Base-by-base conservation (phyloP, 1,284 basidiomycete genomes). In the Fomitopsis betulina region DNA sequence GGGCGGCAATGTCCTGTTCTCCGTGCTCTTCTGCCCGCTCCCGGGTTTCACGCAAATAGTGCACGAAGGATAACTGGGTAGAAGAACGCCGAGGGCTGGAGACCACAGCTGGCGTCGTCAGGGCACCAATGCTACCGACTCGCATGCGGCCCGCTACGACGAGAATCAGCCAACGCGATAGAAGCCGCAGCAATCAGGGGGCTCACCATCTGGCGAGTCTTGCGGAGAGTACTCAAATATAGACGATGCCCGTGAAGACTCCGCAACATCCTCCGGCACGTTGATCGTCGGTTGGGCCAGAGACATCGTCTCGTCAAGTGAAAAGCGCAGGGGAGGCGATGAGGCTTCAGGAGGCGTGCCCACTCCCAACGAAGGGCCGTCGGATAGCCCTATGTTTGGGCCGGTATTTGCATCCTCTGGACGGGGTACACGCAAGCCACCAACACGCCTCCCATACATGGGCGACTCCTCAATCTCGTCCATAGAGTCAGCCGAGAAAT, bases 211-310 rank as follows among this genome's bases (percentile, higher is more conserved):
- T 12, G 68, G 62, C 23, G 81, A 79, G 40, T 71, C 71, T 2
- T 77, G 67, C 9, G 67, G 64, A 19, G 69, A 71, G 45, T 70
- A 64, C 62, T 78, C 76, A 45, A 82, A 62, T 12, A 78, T 73
- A 6, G 83, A 85, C 0, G 81, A 82, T 9, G 79, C 76, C 39
- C 80, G 71, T 9, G 81, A 84, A 23, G 83, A 85, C 56, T 25
- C 30, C 27, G 79, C 77, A 2, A 89, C 77, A 63, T 91, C 88
- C 66, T 89, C 87, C 0, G 87, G 85, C 13, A 89, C 73, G 30
- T 75, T 76, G 8, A 70, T 68, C 0, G 63, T 53, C 1, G 74
- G 71, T 30, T 67, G 66, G n/a, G 64, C 63, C 10, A 67, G 63
- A 21, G 61, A 61, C 55, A 62, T 56, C 49, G 65, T 62, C 27